Evolutionary conservation across 768 basidiomycete genomes (phyloP).

Genomic region (Lactifluus subvellereus): DNA sequence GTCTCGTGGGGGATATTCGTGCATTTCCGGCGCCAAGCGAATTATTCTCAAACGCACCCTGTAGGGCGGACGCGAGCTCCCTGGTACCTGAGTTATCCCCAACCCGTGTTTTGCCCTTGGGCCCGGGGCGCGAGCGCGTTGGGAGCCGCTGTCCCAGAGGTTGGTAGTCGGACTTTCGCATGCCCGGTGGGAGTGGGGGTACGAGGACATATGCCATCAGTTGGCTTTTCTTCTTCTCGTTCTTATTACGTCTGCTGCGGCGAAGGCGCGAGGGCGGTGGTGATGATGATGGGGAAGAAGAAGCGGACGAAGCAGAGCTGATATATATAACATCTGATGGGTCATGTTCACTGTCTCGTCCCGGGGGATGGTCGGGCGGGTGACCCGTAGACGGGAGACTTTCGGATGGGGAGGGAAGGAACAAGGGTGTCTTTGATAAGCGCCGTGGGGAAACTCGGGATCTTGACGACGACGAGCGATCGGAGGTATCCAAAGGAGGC

Average conservation of each 20-base stretch:
- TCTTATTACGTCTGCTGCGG: background rate
- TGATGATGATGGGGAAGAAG: background rate
- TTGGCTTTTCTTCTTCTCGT: background rate
- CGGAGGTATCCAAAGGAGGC: background rate
- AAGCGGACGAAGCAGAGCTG: background rate
- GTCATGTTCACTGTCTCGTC: background rate
- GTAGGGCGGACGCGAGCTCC: background rate
- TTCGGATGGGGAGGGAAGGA: slow-evolving; percentile 13
- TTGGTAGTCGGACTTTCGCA: background rate
- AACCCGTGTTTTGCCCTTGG: background rate
- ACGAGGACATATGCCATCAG: slow-evolving; percentile 9
- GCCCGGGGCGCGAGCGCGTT: background rate
- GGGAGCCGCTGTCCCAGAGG: background rate
- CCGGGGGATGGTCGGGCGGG: background rate
- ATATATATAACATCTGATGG: slow-evolving; percentile 6
- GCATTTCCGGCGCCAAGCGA: background rate
- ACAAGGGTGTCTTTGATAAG: slow-evolving; percentile 8
- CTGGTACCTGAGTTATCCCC: background rate
- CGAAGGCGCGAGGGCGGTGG: background rate
- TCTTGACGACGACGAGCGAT: background rate
- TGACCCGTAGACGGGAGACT: background rate
- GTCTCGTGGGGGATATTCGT: background rate
- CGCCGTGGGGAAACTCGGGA: background rate
- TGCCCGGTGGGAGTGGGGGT: background rate
- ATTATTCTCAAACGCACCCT: slow-evolving; percentile 11